Evolutionary conservation across 2,329 filamentous ascomycete genomes (phyloP).

Genomic region (Aspergillus sp.): DNA sequence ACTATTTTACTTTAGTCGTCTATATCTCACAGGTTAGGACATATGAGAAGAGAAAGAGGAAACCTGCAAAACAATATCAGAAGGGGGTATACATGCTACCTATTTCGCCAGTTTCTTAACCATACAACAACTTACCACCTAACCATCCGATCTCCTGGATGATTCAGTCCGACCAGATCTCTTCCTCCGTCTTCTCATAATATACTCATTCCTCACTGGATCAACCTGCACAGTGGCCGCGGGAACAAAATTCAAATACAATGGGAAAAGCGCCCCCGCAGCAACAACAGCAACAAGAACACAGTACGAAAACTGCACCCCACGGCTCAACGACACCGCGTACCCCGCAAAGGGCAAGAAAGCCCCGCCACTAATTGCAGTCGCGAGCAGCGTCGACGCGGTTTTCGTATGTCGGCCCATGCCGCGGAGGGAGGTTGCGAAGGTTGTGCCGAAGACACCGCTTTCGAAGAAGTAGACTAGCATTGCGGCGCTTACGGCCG

Average conservation of each 20-base stretch:
- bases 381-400: constrained; percentile 50
- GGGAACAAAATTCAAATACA: constrained; percentile 49
- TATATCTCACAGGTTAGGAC: too few species aligned
- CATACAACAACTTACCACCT: too few species aligned
- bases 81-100: too few species aligned
- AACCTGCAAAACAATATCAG: too few species aligned
- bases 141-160: too few species aligned
- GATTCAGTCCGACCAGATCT: too few species aligned
- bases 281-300: constrained; percentile 51
- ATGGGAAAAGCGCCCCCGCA: constrained; percentile 48
- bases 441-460: constrained; percentile 56
- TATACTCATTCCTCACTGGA: constrained; percentile 39
- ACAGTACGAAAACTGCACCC: constrained; percentile 46
- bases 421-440: constrained; percentile 54
- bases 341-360: constrained; percentile 53
- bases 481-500: constrained; percentile 45
- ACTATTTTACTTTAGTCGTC: too few species aligned
- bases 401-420: constrained; percentile 55
- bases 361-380: constrained; percentile 52
- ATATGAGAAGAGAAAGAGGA: too few species aligned
- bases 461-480: constrained; percentile 58
- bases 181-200: too few species aligned
- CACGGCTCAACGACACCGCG: constrained; percentile 35
- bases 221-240: constrained; percentile 49
- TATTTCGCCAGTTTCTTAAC: too few species aligned